A percentile compares a stretch with the other conserved stretches of the same genome.
Conservation (phyloP, 441 rosid species). For the Brassica hybrid region DNA sequence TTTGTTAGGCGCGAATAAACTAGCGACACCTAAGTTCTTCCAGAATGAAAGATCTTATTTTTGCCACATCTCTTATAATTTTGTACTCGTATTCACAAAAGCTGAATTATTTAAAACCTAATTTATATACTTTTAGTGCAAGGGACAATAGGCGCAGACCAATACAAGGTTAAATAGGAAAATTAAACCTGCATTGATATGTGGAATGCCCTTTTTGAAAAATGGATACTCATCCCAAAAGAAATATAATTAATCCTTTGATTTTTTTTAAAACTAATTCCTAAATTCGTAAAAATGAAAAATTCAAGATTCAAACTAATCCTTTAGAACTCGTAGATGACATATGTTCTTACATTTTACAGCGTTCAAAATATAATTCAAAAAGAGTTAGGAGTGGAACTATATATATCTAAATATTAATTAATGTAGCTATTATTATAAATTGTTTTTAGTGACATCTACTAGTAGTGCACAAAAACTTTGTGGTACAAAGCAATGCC, state of each 20-base stretch:
- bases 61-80: constrained; percentile 12
- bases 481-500: constrained; percentile 1
- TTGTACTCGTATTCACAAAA: constrained; percentile 9
- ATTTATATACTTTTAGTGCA: neutral
- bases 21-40: constrained; percentile 35
- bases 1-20: constrained; percentile 28
- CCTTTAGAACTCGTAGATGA: too few relatives aligned
- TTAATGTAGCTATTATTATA: too few relatives aligned
- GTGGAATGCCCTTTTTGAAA: neutral
- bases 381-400: too few relatives aligned
- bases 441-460: too few relatives aligned
- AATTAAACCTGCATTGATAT: neutral
- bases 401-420: too few relatives aligned
- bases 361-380: too few relatives aligned
- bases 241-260: neutral
- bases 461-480: too few relatives aligned
- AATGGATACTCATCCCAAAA: neutral
- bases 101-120: neutral
- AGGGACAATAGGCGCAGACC: neutral
- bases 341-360: too few relatives aligned
- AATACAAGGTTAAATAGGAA: neutral
- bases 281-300: neutral
- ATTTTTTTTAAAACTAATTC: neutral
- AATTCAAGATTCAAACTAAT: neutral
- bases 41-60: constrained; percentile 20